Base-by-base conservation (phyloP, 2,329 filamentous ascomycete species). In the Calonectria pseudoreteaudii region DNA sequence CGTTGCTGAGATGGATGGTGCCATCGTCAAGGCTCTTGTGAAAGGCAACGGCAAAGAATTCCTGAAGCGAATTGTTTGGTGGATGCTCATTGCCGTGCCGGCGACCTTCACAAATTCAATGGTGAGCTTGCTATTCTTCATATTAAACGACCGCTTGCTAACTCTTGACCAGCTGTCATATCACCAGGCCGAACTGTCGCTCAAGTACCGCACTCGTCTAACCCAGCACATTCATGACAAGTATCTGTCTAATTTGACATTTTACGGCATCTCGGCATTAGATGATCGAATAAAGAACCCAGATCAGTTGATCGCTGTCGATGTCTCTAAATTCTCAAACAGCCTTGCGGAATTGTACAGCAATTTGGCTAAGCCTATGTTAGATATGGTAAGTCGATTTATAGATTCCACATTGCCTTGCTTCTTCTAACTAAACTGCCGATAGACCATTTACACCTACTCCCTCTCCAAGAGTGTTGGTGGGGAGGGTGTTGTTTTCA, bases 21-120 rank as follows among this genome's bases (percentile, higher is more conserved):
- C 93, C 74, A 91, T 99, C 74, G 97, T 99, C 73, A 98, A 97
- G 86, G 96, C 92, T 76, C 87, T 99, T 70, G 96, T 99, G 58
- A 93, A 95, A 84, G 97, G 97, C 2, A 97, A 93, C 78, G 97
- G 96, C 20, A 94, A 92, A 84, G 95, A 98, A 77, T 99, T 99
- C 78, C 82, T 98, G 80, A 92, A 93, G 79, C 93, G 95, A 0
- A 92, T 99, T 79, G 91, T 97, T 8, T 98, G 96, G 95, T 99
- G 97, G 97, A 99, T 99, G 97, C 84, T 96, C 70, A 97, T 99
- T 77, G 96, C 97, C 31, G 90, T 99, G 20, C 97, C 97, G 13
- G 97, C 97, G 1, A 98, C 97, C 0, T 98, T 98, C 83, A 99
- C 97, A 50, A 99, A 99, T 85, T 98, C 96, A 0, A 99, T 99